Evolutionary conservation across 2,329 filamentous ascomycete species (phyloP), one percentile per base, ranked within the genome.

Genomic region (Penicillium freii): DNA sequence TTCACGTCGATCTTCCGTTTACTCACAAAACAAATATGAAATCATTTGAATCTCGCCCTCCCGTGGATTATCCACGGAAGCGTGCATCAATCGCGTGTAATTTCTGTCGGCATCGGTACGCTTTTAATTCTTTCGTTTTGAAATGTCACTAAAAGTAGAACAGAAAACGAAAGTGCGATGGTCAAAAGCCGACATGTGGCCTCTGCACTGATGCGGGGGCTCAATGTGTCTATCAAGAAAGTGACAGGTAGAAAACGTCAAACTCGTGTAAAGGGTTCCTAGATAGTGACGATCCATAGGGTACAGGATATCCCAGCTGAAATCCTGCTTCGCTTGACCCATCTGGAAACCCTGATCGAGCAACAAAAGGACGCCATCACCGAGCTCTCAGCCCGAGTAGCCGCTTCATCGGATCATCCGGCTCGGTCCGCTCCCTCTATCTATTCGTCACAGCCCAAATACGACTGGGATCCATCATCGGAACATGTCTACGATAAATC

Each of bases 101-200:
- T 33, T 64, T 64, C 43, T 64, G 62, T 59, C 60, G 62, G 17
- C 58, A 62, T 52, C 51, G 62, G 62, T 62, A 49, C n/a, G 60
- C 6, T n/a, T 45, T 29, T 4, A n/a, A 15, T 9, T 21, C 1
- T 7, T n/a, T 17, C 10, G 5, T 7, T 23, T 27, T 13, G 4
- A 10, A 13, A n/a, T n/a, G 17, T 11, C 17, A 51, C 53, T 56
- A 38, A 43, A 43, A 47, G 19, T 17, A 21, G 7, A 6, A 6
- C 17, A 64, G 62, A 31, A 64, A 64, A 47, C 56, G 62, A 19
- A 64, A 64, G 51, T 64, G 62, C 44, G 62, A 61, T 48, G 62
- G 62, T 13, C 55, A 62, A 31, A 60, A 55, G 43, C 60, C 62
- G 21, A 49, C 54, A 43, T 64, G 62, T 55, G 58, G 56, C 36